Conservation (phyloP, 1,284 basidiomycete species). For the Sphaerobolus stellatus region DNA sequence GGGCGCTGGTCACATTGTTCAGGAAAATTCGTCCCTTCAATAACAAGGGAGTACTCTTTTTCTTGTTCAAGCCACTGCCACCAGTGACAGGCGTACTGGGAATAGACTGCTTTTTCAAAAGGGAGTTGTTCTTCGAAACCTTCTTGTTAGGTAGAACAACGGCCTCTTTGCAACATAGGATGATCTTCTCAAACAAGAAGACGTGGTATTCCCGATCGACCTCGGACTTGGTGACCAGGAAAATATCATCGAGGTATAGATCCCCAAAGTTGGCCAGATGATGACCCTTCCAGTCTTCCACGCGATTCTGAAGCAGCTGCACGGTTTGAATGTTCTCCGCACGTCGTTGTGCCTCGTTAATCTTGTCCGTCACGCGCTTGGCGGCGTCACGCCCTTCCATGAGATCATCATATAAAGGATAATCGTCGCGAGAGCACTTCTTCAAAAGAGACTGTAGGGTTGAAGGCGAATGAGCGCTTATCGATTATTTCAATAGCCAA, state of each 20-base stretch:
- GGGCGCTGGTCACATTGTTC: conserved; percentile 88
- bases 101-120: conserved; percentile 68
- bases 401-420: conserved; percentile 80
- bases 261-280: conserved; percentile 92
- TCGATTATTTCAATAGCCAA: conserved; percentile 6
- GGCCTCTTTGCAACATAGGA: conserved; percentile 94
- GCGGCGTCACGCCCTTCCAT: conserved; percentile 82
- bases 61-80: conserved; percentile 50
- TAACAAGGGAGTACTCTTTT: conserved; percentile 79
- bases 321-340: conserved; percentile 88
- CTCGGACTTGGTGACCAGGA: conserved; percentile 94
- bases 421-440: conserved; percentile 61
- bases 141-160: conserved; percentile 54
- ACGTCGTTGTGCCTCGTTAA: conserved; percentile 91
- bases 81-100: conserved; percentile 46
- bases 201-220: conserved; percentile 98
- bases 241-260: conserved; percentile 91
- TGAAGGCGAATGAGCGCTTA: conserved; percentile 16
- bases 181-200: conserved; percentile 98
- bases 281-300: conserved; percentile 99
- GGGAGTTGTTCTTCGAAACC: conserved; percentile 69
- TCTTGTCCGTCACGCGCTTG: conserved; percentile 91
- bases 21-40: conserved; percentile 98
- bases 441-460: conserved; percentile 69
- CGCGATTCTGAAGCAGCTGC: conserved; percentile 82